Base-by-base conservation (phyloP, 495 filamentous ascomycete species). In the Terfezia claveryi region DNA sequence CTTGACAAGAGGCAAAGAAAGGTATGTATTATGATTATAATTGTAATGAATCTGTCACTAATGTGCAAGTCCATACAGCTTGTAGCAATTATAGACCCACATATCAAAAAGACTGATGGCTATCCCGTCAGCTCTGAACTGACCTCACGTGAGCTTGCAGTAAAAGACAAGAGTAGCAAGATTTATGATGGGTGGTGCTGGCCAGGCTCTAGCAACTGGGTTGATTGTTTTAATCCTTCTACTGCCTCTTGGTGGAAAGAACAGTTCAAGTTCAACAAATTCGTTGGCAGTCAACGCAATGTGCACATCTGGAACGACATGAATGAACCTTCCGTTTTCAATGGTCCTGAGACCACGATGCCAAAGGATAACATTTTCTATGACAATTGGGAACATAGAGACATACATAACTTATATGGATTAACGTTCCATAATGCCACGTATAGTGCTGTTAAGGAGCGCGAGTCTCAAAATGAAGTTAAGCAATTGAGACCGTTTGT, bases 261-360 rank as follows among this genome's bases (percentile, higher is more conserved):
- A 11, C 77, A 95, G 8, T 94, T 92, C 74, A 81, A 83, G 58
- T 94, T 87, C 62, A 80, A 85, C 64, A 75, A 68, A 49, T 95
- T 92, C 73, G 83, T 83, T 65, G 86, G 85, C 51, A 80, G 85
- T 4, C 73, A 80, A 61, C 68, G 79, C 38, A 96, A 94, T 64
- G 77, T 82, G 4, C 94, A 85, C 71, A 80, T 96, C 64, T 98
- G 91, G 91, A 98, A 98, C 67, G 91, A 98, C 65, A 98, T 98
- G 91, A 98, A 95, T 62, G 91, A 98, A 70, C 91, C 91, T 0
- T 95, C 91, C 0, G 91, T 98, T 8, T 98, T 98, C 73, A 94
- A 95, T 64, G 91, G 91, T 0, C 91, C 91, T 0, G 91, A 98
- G 66, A 93, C 85, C 10, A 89, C 89, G 36, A 94, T 94, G 87